Evolutionary conservation across 1,139 yeast genomes (phyloP).

Genomic region (Sugiyamaella japonica): DNA sequence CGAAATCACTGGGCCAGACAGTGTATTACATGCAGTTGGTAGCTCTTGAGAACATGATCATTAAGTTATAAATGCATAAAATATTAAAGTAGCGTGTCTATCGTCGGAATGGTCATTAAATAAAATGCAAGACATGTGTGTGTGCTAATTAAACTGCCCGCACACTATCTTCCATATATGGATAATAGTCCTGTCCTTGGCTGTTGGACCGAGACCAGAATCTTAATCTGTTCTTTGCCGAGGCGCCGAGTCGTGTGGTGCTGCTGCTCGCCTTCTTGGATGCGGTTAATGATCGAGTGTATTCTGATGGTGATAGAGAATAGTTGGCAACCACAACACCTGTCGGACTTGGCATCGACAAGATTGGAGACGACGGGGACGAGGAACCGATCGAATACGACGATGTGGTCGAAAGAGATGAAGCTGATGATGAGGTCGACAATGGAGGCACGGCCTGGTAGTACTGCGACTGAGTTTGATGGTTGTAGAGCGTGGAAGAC

Average conservation of each 20-base stretch:
- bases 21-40: too few species aligned
- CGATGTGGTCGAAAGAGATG: slow-evolving; percentile 16
- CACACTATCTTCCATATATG: slow-evolving; percentile 13
- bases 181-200: slow-evolving; percentile 10
- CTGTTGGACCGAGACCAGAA: slow-evolving; percentile 16
- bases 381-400: slow-evolving; percentile 14
- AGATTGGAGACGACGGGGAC: slow-evolving; percentile 16
- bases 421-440: slow-evolving; percentile 19
- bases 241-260: slow-evolving; percentile 2
- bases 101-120: slow-evolving; percentile 1
- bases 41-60: too few species aligned
- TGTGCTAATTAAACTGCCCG: not conserved
- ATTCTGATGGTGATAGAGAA: slow-evolving; percentile 12
- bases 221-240: slow-evolving; percentile 12
- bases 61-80: not conserved
- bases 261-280: not conserved
- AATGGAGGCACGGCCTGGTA: slow-evolving; percentile 16
- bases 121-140: slow-evolving; percentile 1
- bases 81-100: not conserved
- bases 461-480: slow-evolving; percentile 6
- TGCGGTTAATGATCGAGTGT: slow-evolving; percentile 11
- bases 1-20: too few species aligned
- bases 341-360: slow-evolving; percentile 20
- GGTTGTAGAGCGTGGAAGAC: not conserved
- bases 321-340: not conserved